Evolutionary conservation across 2,329 filamentous ascomycete genomes (phyloP), one percentile per base, ranked within the genome.

Genomic region (Colletotrichum lentis): DNA sequence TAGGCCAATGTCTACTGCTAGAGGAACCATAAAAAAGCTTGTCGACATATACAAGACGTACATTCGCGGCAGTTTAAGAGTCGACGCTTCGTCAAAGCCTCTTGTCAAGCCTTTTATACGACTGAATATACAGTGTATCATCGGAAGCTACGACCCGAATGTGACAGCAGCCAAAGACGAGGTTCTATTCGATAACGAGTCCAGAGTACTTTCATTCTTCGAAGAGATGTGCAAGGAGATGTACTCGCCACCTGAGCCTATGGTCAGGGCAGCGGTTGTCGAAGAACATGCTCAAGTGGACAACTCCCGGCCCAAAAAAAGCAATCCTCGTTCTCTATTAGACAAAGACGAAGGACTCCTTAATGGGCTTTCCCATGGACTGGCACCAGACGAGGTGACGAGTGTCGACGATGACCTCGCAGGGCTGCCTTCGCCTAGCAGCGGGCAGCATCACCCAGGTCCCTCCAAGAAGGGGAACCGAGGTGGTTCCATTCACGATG

Each of bases 81-180:
- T 37, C 31, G 64, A 46, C 0, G 72, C 78, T 10, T 67, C 72
- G 7, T 72, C 76, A 31, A 73, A 71, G 53, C 57, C 70, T 11
- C 71, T 81, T 24, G 82, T 81, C 20, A 84, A 86, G 58, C 83
- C 85, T 0, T 93, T 94, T 73, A 77, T 93, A 47, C 83, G 83
- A 47, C 77, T 94, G 44, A 85, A 88, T 64, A 87, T 94, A 37
- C 76, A 75, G 16, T 94, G 90, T 73, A 84, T 87, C 0, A 74
- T 80, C 1, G 83, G 83, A 35, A 88, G 82, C 66, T 94, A 94
- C 73, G 91, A 94, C 77, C 81, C 84, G 1, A 94, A 94, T 71
- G 77, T 94, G 6, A 88, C 93, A 68, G 86, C 91, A 3, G 81
- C 87, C 3, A 94, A 94, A 74, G 88, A 92, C 64, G 87, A 93